Base-by-base conservation (phyloP, 257 asterid genomes). In the Jacaranda mimosifolia region DNA sequence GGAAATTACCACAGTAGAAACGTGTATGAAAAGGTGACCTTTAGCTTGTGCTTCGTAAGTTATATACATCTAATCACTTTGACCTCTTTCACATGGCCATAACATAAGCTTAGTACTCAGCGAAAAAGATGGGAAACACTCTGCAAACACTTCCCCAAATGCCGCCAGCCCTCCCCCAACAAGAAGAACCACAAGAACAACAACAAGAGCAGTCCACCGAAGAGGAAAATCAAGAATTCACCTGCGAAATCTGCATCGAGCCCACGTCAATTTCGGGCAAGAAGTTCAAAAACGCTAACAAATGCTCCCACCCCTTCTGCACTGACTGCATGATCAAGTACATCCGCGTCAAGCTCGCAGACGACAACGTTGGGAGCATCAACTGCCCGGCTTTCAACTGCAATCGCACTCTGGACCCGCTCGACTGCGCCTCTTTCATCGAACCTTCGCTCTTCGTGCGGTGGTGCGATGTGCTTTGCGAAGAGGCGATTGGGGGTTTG, bases 401-500 rank as follows among this genome's bases (percentile, higher is more conserved):
- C 86, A 63, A 52, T 7, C 78, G 82, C 17, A 18, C 82, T 38
- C 89, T 93, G 53, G 98, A 91, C 83, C 88, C 93, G 13, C 14
- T 57, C 26, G 85, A 83, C 4, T 88, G 88, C 76, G 88, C 86
- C 14, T 7, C 77, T 1, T 66, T 87, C 17, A 72, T 90, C 1
- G 85, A 85, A 5, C 80, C 52, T 4, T 39, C 68, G 70, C 82
- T 86, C 68, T 93, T 91, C 59, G 86, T 77, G n/a, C 85, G 86
- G 78, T 90, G 98, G 97, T 87, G 95, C 77, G 96, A 91, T 59
- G 88, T 73, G 48, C 88, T 89, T 6, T 90, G 96, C 43, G 90
- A 91, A 45, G 58, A 76, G 14, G 84, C 85, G 77, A 66, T 91
- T 57, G 40, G 78, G 83, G 88, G 69, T 9, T 17, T 36, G 51